These are phyloP conservation scores for Tetrahymena borealis DNA, from an alignment of 73 alveolate genomes.

Conservation along the genomic window DNA sequence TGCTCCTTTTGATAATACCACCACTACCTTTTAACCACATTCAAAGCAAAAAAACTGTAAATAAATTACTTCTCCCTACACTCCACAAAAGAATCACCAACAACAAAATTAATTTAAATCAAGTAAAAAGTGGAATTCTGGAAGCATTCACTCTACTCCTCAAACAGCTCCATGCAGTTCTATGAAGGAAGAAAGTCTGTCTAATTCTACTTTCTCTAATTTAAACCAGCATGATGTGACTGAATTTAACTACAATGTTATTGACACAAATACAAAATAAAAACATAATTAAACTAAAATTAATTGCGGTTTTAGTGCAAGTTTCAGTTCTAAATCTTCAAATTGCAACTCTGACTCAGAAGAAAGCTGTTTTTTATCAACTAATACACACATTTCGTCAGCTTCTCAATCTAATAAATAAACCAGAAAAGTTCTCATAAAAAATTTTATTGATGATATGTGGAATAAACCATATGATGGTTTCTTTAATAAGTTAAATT, in stretches of 20 bases:
- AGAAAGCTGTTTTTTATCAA: neutral
- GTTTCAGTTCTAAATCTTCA: neutral
- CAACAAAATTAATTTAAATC: neutral
- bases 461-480: constrained; percentile 1
- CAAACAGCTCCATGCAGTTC: neutral
- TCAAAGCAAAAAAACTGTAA: too few species aligned
- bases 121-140: neutral
- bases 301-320: neutral
- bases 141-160: neutral
- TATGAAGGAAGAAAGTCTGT: neutral
- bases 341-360: neutral
- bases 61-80: neutral
- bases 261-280: neutral
- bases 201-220: neutral
- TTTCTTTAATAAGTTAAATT: neutral
- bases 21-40: too few species aligned
- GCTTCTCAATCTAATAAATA: neutral
- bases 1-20: neutral
- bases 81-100: neutral
- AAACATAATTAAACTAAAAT: neutral
- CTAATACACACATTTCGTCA: neutral
- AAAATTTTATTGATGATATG: neutral
- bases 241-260: neutral
- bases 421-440: neutral
- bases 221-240: neutral